Conservation (phyloP, 345 rosid genomes). For the Litchi chinensis region DNA sequence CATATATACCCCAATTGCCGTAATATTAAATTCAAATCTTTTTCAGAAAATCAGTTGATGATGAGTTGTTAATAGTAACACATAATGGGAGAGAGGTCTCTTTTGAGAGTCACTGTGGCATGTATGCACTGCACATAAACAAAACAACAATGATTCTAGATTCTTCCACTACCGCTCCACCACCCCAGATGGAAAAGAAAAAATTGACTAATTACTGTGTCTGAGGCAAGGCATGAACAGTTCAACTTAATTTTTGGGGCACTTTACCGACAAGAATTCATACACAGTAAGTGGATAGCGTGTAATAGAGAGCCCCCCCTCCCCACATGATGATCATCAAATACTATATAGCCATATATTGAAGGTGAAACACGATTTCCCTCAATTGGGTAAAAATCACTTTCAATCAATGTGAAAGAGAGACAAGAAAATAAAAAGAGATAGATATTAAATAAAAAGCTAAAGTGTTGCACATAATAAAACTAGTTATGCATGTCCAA, state of each 20-base stretch:
- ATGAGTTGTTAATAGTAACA: slow-evolving; percentile 16
- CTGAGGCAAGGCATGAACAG: slow-evolving; percentile 13
- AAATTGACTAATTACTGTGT: slow-evolving; percentile 16
- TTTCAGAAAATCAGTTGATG: background rate
- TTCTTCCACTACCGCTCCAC: slow-evolving; percentile 17
- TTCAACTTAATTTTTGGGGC: slow-evolving; percentile 35
- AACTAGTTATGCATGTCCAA: background rate
- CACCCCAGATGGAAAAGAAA: background rate
- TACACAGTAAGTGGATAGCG: slow-evolving; percentile 41
- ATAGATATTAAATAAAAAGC: slow-evolving; percentile 13
- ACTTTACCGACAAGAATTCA: slow-evolving; percentile 39
- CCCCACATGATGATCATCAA: slow-evolving; percentile 2
- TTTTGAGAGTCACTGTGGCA: background rate
- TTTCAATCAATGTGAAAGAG: slow-evolving; percentile 22
- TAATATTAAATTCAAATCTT: too few species aligned
- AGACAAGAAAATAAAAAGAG: slow-evolving; percentile 17
- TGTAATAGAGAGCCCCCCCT: slow-evolving; percentile 15
- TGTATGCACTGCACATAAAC: background rate
- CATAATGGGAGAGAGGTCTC: slow-evolving; percentile 25
- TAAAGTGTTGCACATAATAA: background rate
- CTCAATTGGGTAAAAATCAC: slow-evolving; percentile 13
- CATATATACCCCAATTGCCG: background rate
- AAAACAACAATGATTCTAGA: slow-evolving; percentile 27
- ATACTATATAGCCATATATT: slow-evolving; percentile 5
- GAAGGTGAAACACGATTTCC: slow-evolving; percentile 9